These are phyloP conservation scores for Candida dendrica DNA, from an alignment of 805 yeast species.

Conservation along the genomic window DNA sequence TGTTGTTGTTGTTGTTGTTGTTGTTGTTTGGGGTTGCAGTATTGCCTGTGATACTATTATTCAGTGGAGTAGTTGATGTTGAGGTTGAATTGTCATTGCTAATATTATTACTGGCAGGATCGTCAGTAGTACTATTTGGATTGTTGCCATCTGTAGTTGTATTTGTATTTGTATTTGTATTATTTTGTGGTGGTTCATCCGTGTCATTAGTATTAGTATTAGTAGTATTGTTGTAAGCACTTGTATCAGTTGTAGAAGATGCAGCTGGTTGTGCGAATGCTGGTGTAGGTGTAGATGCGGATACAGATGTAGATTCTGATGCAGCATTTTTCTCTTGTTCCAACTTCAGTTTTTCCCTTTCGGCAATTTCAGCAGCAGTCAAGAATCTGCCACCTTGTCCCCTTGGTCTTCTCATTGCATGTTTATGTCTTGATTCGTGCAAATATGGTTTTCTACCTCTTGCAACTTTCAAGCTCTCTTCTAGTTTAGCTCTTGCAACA, in stretches of 20 bases:
- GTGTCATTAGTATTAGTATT: no score
- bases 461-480: constrained; percentile 79
- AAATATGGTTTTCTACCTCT: constrained; percentile 89
- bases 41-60: not conserved
- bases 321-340: constrained; percentile 12
- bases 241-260: no score
- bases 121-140: not conserved
- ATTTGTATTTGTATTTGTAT: not conserved
- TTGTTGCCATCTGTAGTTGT: not conserved
- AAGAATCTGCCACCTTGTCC: constrained; percentile 98
- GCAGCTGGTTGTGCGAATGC: no score
- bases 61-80: not conserved
- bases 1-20: not conserved
- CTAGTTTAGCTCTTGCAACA: constrained; percentile 87
- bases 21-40: not conserved
- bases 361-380: constrained; percentile 82
- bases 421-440: constrained; percentile 96
- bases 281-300: no score
- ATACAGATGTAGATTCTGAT: no score
- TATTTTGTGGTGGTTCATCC: not conserved
- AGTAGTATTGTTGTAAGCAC: not conserved
- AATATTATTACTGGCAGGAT: not conserved
- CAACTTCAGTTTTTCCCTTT: constrained; percentile 37
- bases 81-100: not conserved
- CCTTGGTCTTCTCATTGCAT: constrained; percentile 98